A percentile compares a stretch with the other conserved stretches of the same genome.
Evolutionary conservation across 352 stramenopile genomes (phyloP).

Genomic region (Halophytophthora batemanensis): DNA sequence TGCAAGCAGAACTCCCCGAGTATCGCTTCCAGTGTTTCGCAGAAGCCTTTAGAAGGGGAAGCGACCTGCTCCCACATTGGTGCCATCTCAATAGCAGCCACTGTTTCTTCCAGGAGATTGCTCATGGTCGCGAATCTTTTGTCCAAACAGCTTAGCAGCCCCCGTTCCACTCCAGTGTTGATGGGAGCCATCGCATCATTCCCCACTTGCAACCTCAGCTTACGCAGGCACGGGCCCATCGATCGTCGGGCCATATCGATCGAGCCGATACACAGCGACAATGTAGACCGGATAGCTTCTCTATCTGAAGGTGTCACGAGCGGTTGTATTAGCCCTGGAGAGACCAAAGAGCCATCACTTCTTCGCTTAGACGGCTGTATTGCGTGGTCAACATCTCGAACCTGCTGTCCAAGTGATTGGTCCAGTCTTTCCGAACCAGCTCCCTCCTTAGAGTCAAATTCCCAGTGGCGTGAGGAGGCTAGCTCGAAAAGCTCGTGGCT

Average conservation of each 20-base stretch:
- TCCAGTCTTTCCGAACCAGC: too few relatives aligned
- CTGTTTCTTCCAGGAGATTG: constrained; percentile 16
- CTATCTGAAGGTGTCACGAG: constrained; percentile 2
- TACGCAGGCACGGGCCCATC: constrained; percentile 33
- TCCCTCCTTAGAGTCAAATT: not conserved
- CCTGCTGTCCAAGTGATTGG: too few relatives aligned
- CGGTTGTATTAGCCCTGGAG: not conserved
- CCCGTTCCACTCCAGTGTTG: constrained; percentile 32
- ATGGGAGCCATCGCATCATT: not conserved
- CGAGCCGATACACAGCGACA: constrained; percentile 39
- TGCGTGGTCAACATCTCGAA: too few relatives aligned
- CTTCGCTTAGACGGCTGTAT: too few relatives aligned
- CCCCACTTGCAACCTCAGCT: constrained; percentile 10
- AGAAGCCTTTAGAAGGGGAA: constrained; percentile 2
- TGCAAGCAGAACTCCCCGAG: constrained; percentile 61
- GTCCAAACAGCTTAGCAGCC: constrained; percentile 32
- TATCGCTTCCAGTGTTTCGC: constrained; percentile 33
- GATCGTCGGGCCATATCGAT: constrained; percentile 42
- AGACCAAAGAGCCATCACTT: not conserved
- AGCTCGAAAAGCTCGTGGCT: constrained; percentile 4
- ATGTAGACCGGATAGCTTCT: constrained; percentile 6
- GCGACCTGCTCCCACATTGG: not conserved
- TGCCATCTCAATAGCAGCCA: constrained; percentile 1
- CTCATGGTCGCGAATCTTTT: constrained; percentile 24
- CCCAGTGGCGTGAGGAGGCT: constrained; percentile 6